Evolutionary conservation across 1,139 yeast genomes (phyloP).

Genomic region (Pichia terricola): DNA sequence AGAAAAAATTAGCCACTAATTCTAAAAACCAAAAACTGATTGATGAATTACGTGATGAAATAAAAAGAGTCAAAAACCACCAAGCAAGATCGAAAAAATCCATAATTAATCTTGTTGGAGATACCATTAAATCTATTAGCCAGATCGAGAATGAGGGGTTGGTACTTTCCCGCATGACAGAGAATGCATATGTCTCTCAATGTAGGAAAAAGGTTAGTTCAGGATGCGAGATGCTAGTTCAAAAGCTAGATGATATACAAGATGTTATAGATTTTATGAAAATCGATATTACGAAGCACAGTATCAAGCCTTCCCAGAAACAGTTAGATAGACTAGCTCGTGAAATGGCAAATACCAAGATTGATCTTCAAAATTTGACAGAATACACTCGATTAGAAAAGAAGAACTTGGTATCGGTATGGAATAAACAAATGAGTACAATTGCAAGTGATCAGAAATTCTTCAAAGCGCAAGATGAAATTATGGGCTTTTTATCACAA

Average conservation of each 20-base stretch:
- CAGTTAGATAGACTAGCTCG: conserved; percentile 59
- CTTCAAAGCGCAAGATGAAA: conserved; percentile 79
- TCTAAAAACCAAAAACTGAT: conserved; percentile 28
- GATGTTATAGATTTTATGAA: conserved; percentile 85
- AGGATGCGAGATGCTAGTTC: conserved; percentile 65
- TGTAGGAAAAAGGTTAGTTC: conserved; percentile 68
- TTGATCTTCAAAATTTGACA: conserved; percentile 44
- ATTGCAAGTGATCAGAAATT: conserved; percentile 93
- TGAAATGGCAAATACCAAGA: conserved; percentile 54
- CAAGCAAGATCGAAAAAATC: conserved; percentile 37
- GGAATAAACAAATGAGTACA: conserved; percentile 86
- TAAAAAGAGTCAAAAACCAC: conserved; percentile 33
- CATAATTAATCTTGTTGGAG: conserved; percentile 36
- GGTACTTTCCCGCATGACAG: conserved; percentile 34
- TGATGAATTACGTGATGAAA: conserved; percentile 38
- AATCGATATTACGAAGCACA: conserved; percentile 87
- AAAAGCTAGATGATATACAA: conserved; percentile 83
- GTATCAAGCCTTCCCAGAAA: conserved; percentile 71
- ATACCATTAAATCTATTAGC: conserved; percentile 38
- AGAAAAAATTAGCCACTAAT: conserved; percentile 6
- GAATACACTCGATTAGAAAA: conserved; percentile 60
- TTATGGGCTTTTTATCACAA: conserved; percentile 68
- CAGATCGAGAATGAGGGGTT: conserved; percentile 37
- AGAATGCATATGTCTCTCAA: conserved; percentile 64
- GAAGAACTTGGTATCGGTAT: conserved; percentile 79